These are phyloP conservation scores for Aspergillus caelatus DNA, from an alignment of 2,329 filamentous ascomycete species.

Conservation along the genomic window DNA sequence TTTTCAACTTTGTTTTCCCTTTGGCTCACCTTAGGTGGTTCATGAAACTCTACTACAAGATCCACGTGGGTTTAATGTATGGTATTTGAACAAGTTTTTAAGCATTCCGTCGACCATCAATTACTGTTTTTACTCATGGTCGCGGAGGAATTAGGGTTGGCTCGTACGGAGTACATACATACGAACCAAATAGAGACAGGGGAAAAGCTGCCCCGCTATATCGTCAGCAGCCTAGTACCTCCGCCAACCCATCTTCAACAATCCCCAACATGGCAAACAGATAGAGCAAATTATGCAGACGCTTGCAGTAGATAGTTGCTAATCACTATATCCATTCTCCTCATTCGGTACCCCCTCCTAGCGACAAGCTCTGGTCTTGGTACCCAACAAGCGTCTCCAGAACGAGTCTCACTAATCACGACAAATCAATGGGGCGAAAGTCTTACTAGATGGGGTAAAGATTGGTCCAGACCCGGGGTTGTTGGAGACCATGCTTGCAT, in stretches of 20 bases:
- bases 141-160: background rate
- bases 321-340: background rate
- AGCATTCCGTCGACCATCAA: background rate
- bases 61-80: background rate
- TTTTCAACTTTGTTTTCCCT: background rate
- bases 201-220: background rate
- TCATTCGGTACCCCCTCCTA: background rate
- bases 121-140: background rate
- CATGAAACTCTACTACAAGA: background rate
- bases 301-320: background rate
- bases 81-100: background rate
- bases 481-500: background rate
- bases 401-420: background rate
- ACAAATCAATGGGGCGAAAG: background rate
- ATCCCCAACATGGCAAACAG: background rate
- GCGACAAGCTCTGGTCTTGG: background rate
- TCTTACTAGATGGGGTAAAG: background rate
- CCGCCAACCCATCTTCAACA: background rate
- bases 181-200: background rate
- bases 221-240: background rate
- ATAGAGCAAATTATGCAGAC: background rate
- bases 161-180: too few relatives aligned
- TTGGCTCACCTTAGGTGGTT: background rate
- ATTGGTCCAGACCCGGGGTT: background rate
- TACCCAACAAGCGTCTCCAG: background rate